These are phyloP conservation scores for Talinum fruticosum DNA, from an alignment of 148 eudicot genomes.

Conservation along the genomic window DNA sequence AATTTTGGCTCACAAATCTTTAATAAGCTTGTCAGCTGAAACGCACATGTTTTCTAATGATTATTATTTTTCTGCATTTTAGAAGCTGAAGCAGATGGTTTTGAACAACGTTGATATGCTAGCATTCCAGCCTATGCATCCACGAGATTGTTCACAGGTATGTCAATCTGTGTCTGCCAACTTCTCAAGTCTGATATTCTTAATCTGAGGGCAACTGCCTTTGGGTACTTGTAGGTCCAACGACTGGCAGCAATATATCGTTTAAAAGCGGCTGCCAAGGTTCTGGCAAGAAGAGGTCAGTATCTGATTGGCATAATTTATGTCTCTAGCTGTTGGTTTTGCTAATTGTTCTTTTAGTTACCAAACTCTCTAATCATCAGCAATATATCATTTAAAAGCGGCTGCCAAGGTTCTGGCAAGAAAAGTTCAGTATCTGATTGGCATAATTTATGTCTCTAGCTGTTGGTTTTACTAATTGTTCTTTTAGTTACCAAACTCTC, in stretches of 20 bases:
- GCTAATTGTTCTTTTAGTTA: background rate
- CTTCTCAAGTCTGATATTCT: background rate
- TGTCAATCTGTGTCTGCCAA: background rate
- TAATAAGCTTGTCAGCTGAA: background rate
- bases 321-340: background rate
- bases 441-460: background rate
- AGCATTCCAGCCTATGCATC: slow-evolving; percentile 79
- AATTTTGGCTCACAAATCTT: background rate
- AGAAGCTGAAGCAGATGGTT: slow-evolving; percentile 85
- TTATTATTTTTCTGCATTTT: slow-evolving; percentile 26
- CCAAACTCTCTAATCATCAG: too few relatives aligned
- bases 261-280: slow-evolving; percentile 63
- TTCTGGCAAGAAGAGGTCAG: slow-evolving; percentile 84
- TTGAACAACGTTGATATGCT: slow-evolving; percentile 47
- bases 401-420: slow-evolving; percentile 77
- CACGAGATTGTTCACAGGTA: slow-evolving; percentile 91
- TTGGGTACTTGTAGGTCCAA: slow-evolving; percentile 53
- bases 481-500: background rate
- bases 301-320: background rate
- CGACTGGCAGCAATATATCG: slow-evolving; percentile 82
- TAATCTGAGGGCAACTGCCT: background rate
- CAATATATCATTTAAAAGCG: slow-evolving; percentile 76
- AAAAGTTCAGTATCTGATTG: slow-evolving; percentile 48
- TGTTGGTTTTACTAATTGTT: background rate
- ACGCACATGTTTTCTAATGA: background rate